phyloP scores from a whole-genome alignment of 139 green algal genomes.

The Choricystis sp. region DNA sequence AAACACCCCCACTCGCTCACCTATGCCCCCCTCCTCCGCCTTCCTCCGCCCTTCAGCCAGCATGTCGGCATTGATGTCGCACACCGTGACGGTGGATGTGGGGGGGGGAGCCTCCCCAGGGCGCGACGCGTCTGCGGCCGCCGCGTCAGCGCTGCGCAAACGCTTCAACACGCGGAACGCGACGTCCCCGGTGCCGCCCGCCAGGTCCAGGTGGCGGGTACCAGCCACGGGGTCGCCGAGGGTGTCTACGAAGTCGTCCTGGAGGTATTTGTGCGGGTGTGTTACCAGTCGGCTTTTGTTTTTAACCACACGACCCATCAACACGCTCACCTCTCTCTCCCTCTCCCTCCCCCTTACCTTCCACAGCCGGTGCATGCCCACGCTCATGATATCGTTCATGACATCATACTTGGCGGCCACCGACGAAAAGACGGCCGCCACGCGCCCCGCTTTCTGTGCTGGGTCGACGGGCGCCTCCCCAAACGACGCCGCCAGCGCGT shows the following conservation, averaged over 20 bases:
- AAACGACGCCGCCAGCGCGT: too few relatives aligned
- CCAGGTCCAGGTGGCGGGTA: constrained; percentile 90
- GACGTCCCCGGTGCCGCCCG: constrained; percentile 90
- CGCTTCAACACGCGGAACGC: constrained; percentile 59
- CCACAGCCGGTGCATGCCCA: constrained; percentile 87
- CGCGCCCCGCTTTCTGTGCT: constrained; percentile 57
- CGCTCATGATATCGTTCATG: constrained; percentile 99
- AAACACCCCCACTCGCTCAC: neutral
- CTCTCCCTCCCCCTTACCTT: constrained; percentile 53
- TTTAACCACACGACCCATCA: constrained; percentile 42
- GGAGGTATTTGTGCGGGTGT: too few relatives aligned
- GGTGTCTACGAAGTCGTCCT: too few relatives aligned
- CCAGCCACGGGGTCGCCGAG: constrained; percentile 74
- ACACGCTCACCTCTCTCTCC: neutral
- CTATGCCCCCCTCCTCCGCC: constrained; percentile 23
- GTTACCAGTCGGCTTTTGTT: too few relatives aligned
- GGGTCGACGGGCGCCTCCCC: too few relatives aligned
- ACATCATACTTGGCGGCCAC: constrained; percentile 87
- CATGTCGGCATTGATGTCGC: constrained; percentile 94
- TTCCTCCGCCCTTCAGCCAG: constrained; percentile 59
- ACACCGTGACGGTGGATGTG: constrained; percentile 41
- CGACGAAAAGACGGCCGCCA: constrained; percentile 76
- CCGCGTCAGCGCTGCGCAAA: constrained; percentile 1
- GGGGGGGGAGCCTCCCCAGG: neutral
- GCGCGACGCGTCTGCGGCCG: neutral